Evolutionary conservation across 495 filamentous ascomycete genomes (phyloP), one percentile per base, ranked within the genome.

Genomic region (Podospora tetraspora): DNA sequence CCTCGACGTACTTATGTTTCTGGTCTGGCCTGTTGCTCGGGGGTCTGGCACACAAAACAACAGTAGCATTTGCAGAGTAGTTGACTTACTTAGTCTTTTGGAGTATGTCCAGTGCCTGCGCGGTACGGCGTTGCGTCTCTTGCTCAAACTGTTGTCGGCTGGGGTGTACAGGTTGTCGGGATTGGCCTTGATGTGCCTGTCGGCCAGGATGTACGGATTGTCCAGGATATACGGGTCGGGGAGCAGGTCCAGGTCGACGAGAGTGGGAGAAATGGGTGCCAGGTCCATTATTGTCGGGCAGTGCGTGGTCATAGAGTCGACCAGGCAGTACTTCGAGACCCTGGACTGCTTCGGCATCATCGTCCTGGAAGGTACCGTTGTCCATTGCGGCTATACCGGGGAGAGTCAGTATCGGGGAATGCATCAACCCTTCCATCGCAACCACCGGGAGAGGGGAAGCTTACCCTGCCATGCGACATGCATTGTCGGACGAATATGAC

Each of bases 311-410:
- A 32, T 57, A 57, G 13, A 25, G 23, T 22, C 63, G 22, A 58
- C 63, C 63, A n/a, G 24, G 16, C 8, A 65, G 63, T 3, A 19
- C 24, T 19, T 56, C 43, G 16, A 65, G 25, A 22, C 32, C 52
- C 23, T 30, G 32, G 52, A 65, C 63, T 22, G 16, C 37, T 9
- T 57, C 56, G 13, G 23, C 16, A 22, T 65, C 63, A 13, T 27
- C 43, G 63, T 65, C 63, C 13, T 65, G 25, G 13, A 65, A 65
- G 9, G 16, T 7, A 13, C 63, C 63, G 25, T 12, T 58, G 9
- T 65, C n/a, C 12, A 32, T 25, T 9, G 61, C 61, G 13, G 19
- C 61, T 62, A 62, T 29, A 23, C 13, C 13, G 34, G 34, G 34
- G 3, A 16, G 19, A 62, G 61, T 62, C 8, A 62, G 29, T 22